These are phyloP conservation scores for Castanospermum australe DNA, from an alignment of 306 rosid species.

Conservation along the genomic window DNA sequence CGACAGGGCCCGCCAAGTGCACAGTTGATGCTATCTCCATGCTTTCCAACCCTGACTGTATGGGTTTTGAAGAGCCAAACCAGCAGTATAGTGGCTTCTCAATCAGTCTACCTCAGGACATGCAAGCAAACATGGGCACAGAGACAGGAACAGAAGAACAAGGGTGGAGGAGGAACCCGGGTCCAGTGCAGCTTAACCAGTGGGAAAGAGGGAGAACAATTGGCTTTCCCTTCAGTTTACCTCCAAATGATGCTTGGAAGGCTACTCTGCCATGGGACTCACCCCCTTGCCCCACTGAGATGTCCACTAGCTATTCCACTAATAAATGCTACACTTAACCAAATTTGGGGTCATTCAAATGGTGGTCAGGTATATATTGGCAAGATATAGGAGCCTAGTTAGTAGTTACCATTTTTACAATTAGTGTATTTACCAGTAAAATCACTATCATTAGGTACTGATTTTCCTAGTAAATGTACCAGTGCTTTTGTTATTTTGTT, in stretches of 20 bases:
- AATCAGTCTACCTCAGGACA: conserved; percentile 38
- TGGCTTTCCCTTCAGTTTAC: conserved; percentile 64
- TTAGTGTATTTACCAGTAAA: conserved; percentile 46
- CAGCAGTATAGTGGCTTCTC: conserved; percentile 52
- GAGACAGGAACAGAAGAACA: conserved; percentile 28
- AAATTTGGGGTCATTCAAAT: neutral
- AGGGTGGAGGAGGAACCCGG: conserved; percentile 26
- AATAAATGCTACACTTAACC: conserved; percentile 47
- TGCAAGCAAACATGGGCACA: conserved; percentile 33
- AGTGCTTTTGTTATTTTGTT: neutral
- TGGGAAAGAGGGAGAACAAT: conserved; percentile 43
- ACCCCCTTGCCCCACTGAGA: conserved; percentile 53
- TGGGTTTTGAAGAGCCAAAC: conserved; percentile 46
- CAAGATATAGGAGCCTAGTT: neutral
- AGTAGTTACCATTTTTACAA: neutral
- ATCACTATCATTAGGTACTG: conserved; percentile 36
- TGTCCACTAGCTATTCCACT: conserved; percentile 51
- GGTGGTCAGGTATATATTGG: neutral
- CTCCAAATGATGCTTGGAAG: conserved; percentile 57
- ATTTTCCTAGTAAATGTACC: conserved; percentile 48
- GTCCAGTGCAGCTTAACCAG: conserved; percentile 15
- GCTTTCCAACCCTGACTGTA: conserved; percentile 41
- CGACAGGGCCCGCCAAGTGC: conserved; percentile 37
- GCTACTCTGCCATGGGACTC: conserved; percentile 51
- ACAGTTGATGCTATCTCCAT: conserved; percentile 33